phyloP scores from a whole-genome alignment of 306 rosid genomes.

The Trifolium pratense region DNA sequence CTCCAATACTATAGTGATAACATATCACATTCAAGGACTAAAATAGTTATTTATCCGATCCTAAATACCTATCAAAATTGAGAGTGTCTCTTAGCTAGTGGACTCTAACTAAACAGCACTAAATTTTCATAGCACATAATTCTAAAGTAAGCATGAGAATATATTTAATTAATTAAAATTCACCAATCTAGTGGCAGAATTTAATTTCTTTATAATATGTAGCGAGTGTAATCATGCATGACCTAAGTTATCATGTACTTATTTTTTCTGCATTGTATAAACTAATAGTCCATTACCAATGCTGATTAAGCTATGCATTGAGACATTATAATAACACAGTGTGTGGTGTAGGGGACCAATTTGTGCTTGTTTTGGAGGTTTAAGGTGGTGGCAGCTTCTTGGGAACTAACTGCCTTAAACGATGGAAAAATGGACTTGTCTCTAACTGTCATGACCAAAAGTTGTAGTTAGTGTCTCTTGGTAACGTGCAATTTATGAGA shows the following conservation, averaged over 20 bases:
- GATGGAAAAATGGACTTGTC: conserved; percentile 53
- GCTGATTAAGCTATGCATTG: conserved; percentile 29
- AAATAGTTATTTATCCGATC: too few species aligned
- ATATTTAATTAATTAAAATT: conserved; percentile 34
- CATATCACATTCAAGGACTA: too few species aligned
- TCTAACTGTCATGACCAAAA: conserved; percentile 53
- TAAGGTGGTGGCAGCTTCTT: conserved; percentile 46
- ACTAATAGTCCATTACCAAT: not conserved
- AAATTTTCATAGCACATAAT: conserved; percentile 35
- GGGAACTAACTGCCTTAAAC: conserved; percentile 47
- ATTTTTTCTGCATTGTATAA: conserved; percentile 10
- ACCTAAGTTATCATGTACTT: conserved; percentile 18
- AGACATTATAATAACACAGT: not conserved
- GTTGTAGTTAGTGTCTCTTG: conserved; percentile 40
- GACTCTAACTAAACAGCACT: conserved; percentile 49
- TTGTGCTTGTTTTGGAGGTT: conserved; percentile 21
- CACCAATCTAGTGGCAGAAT: conserved; percentile 44
- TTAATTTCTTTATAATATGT: conserved; percentile 19
- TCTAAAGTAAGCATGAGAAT: conserved; percentile 44
- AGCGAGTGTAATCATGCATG: conserved; percentile 40
- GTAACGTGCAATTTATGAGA: conserved; percentile 48
- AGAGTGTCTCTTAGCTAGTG: conserved; percentile 34
- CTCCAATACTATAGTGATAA: too few species aligned
- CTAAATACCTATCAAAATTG: conserved; percentile 30
- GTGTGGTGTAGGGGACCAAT: conserved; percentile 47